Conservation (phyloP, 768 basidiomycete genomes). For the Tephrocybe sp. region DNA sequence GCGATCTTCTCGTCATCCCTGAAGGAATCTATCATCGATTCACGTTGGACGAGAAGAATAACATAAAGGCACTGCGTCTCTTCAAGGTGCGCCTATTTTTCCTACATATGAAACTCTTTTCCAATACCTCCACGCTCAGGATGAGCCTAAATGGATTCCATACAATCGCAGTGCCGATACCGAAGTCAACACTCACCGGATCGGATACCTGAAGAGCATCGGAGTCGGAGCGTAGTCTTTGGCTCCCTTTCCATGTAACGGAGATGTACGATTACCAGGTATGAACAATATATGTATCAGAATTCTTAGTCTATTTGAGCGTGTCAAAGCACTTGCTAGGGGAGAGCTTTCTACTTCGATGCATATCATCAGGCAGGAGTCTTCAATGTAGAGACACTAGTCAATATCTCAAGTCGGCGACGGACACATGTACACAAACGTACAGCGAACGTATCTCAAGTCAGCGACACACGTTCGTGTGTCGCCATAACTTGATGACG, state of each 20-base stretch:
- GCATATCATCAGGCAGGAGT: too few species aligned
- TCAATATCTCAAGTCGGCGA: too few species aligned
- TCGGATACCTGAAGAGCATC: conserved; percentile 58
- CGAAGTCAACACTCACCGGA: conserved; percentile 62
- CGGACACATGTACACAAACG: too few species aligned
- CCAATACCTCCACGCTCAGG: conserved; percentile 44
- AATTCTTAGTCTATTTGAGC: too few species aligned
- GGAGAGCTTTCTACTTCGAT: too few species aligned
- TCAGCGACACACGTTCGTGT: too few species aligned
- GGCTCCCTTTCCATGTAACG: background rate
- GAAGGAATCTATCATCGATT: conserved; percentile 95
- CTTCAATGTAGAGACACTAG: too few species aligned
- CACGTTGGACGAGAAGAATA: conserved; percentile 77
- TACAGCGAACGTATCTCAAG: too few species aligned
- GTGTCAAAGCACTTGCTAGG: too few species aligned
- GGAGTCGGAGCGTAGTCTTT: conserved; percentile 37
- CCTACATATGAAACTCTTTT: background rate
- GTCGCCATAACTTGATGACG: too few species aligned
- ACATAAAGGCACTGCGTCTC: conserved; percentile 75
- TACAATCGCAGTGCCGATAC: conserved; percentile 63
- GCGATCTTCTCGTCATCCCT: conserved; percentile 86
- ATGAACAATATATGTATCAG: background rate
- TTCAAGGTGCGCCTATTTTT: conserved; percentile 62
- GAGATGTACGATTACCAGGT: conserved; percentile 6
- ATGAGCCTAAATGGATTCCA: conserved; percentile 90